Percentiles rank a stretch among this genome's conserved stretches.
Evolutionary conservation across 257 asterid genomes (phyloP).

Genomic region (Haberlea rhodopensis): DNA sequence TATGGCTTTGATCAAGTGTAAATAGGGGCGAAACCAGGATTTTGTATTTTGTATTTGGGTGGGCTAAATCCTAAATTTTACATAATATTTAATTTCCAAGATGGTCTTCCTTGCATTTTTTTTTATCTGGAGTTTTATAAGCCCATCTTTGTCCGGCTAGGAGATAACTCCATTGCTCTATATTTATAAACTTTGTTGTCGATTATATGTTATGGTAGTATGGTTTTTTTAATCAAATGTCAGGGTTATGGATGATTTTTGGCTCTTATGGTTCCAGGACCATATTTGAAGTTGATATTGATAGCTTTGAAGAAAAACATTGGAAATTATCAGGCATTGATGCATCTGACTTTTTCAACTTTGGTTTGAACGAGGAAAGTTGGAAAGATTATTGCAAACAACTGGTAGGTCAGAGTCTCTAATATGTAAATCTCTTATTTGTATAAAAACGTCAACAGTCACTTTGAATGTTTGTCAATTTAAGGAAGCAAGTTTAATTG

Average conservation of each 20-base stretch:
- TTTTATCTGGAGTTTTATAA: too few species aligned
- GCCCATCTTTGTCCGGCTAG: background rate
- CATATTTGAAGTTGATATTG: conserved; percentile 96
- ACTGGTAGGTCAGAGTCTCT: conserved; percentile 54
- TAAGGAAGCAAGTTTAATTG: conserved; percentile 26
- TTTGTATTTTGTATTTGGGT: too few species aligned
- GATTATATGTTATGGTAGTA: too few species aligned
- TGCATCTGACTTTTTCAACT: conserved; percentile 85
- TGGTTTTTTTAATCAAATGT: too few species aligned
- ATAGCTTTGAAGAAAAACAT: conserved; percentile 91
- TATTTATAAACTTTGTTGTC: too few species aligned
- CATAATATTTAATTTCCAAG: too few species aligned
- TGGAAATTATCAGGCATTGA: conserved; percentile 87
- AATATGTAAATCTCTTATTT: conserved; percentile 18
- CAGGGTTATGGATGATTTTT: background rate
- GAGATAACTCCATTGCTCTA: background rate
- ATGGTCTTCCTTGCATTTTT: too few species aligned
- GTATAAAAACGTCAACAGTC: conserved; percentile 2
- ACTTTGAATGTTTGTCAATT: conserved; percentile 13
- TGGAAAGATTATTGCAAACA: conserved; percentile 97
- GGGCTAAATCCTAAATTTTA: too few species aligned
- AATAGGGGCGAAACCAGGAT: too few species aligned
- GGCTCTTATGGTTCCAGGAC: conserved; percentile 59
- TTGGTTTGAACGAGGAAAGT: conserved; percentile 83
- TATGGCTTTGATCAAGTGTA: too few species aligned